Percentiles rank a stretch among this genome's conserved stretches.
These are phyloP conservation scores for Pythium scleroteichum DNA, from an alignment of 352 stramenopile species.

Conservation along the genomic window DNA sequence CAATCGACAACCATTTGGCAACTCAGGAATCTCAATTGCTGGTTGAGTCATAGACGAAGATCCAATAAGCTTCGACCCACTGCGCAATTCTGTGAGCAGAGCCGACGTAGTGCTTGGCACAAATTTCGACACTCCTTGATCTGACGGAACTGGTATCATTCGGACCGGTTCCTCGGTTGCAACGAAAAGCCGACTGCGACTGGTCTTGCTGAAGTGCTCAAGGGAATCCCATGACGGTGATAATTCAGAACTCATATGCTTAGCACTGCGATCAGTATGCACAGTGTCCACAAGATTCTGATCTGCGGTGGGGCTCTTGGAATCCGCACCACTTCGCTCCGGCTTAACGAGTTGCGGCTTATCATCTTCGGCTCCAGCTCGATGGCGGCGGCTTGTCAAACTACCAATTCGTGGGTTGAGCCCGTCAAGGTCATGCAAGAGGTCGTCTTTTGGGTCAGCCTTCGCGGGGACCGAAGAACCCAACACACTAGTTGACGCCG, in stretches of 20 bases:
- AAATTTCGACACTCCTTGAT: slow-evolving; percentile 2
- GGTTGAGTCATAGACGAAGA: neutral
- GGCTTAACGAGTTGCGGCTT: neutral
- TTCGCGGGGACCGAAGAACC: neutral
- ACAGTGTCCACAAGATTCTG: no score
- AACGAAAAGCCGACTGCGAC: slow-evolving; percentile 48
- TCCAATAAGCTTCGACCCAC: neutral
- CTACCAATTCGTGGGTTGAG: neutral
- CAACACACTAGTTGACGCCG: slow-evolving; percentile 4
- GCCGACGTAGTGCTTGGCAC: slow-evolving; percentile 21
- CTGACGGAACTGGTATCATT: neutral
- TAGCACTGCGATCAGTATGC: neutral
- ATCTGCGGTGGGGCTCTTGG: neutral
- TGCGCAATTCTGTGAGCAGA: slow-evolving; percentile 19
- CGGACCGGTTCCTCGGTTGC: slow-evolving; percentile 14
- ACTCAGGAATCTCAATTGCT: slow-evolving; percentile 48
- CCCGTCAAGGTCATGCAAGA: neutral
- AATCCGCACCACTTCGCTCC: neutral
- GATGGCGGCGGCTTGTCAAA: slow-evolving; percentile 21
- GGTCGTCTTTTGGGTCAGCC: slow-evolving; percentile 20
- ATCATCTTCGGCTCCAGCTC: slow-evolving; percentile 5
- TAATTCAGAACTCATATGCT: neutral
- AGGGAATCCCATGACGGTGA: slow-evolving; percentile 62
- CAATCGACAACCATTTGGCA: slow-evolving; percentile 63
- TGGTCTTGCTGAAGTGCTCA: slow-evolving; percentile 83